phyloP scores from a whole-genome alignment of 257 asterid genomes.

The Misopates orontium region DNA sequence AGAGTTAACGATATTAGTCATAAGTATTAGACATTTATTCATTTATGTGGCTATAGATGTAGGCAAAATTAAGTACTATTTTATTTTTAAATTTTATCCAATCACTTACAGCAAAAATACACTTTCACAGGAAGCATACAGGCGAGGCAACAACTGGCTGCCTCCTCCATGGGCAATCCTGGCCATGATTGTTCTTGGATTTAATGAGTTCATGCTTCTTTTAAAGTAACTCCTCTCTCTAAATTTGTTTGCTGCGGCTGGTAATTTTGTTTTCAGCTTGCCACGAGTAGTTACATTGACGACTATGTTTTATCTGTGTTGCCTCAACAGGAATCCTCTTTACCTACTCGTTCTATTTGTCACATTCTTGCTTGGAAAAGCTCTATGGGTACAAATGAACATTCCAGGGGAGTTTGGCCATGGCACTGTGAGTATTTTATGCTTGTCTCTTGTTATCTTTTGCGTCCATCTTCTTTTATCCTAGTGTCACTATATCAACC shows the following conservation, averaged over 20 bases:
- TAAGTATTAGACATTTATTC: too few relatives aligned
- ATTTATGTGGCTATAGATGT: too few relatives aligned
- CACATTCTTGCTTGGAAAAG: constrained; percentile 45
- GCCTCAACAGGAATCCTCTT: constrained; percentile 59
- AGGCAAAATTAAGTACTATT: too few relatives aligned
- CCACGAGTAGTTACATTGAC: neutral
- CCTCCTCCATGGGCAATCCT: constrained; percentile 73
- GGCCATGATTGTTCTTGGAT: constrained; percentile 60
- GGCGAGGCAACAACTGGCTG: constrained; percentile 51
- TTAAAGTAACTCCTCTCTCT: constrained; percentile 40
- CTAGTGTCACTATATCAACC: neutral
- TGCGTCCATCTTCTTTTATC: neutral
- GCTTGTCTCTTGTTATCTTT: neutral
- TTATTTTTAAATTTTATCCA: too few relatives aligned
- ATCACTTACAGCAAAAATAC: neutral
- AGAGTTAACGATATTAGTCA: too few relatives aligned
- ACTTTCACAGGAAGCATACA: constrained; percentile 46
- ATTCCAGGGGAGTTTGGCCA: constrained; percentile 43
- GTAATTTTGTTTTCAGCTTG: neutral
- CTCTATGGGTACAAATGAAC: constrained; percentile 59
- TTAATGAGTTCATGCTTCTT: constrained; percentile 66
- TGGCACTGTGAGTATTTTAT: constrained; percentile 50
- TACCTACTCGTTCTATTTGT: constrained; percentile 50
- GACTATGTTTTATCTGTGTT: neutral
- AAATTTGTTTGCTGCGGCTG: neutral